Conservation (phyloP, 2,329 filamentous ascomycete genomes). For the Teratosphaeria gauchensis region DNA sequence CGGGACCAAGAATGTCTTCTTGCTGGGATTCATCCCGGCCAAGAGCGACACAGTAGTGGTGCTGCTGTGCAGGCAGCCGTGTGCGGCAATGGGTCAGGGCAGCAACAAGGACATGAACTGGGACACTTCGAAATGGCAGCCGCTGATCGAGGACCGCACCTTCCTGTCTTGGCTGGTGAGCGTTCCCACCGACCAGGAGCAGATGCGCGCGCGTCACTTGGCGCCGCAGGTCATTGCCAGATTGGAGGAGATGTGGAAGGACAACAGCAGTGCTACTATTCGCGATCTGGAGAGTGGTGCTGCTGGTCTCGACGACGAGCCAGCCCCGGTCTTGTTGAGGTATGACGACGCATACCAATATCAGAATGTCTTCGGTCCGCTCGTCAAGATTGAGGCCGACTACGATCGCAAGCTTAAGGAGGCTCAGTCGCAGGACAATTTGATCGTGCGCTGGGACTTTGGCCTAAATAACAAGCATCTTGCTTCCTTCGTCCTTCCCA, state of each 20-base stretch:
- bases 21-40: slow-evolving; percentile 94
- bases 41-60: slow-evolving; percentile 98
- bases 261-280: slow-evolving; percentile 79
- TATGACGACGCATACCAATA: slow-evolving; percentile 98
- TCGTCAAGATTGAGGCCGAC: slow-evolving; percentile 98
- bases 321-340: slow-evolving; percentile 78
- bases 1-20: slow-evolving; percentile 97
- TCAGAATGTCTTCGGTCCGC: slow-evolving; percentile 93
- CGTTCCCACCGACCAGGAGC: slow-evolving; percentile 83
- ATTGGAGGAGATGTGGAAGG: slow-evolving; percentile 97
- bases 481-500: slow-evolving; percentile 89
- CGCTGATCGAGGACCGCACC: slow-evolving; percentile 89
- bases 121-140: slow-evolving; percentile 97
- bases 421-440: slow-evolving; percentile 91
- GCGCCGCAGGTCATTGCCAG: slow-evolving; percentile 93
- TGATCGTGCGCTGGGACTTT: slow-evolving; percentile 88
- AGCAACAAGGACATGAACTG: slow-evolving; percentile 99
- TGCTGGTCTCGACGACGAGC: slow-evolving; percentile 86
- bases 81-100: slow-evolving; percentile 71
- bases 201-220: slow-evolving; percentile 85
- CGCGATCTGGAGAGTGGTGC: slow-evolving; percentile 77
- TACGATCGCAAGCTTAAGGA: slow-evolving; percentile 99
- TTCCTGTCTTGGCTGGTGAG: slow-evolving; percentile 91
- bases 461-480: slow-evolving; percentile 96
- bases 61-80: slow-evolving; percentile 89